Conservation (phyloP, 1,284 basidiomycete species). For the Hymenochaete sp. region DNA sequence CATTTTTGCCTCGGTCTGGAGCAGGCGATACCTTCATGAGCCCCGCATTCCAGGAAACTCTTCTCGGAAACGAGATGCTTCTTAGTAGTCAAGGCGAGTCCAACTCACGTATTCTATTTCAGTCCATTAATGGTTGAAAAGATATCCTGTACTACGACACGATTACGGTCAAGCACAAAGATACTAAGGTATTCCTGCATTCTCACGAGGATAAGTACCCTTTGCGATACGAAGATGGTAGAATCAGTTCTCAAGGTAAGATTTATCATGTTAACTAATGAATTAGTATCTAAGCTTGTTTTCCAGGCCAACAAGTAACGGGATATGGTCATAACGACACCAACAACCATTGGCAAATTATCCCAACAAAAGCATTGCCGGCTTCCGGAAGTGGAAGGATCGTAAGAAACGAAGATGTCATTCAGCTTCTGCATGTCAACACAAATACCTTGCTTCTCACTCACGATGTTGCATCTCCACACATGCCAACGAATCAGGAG, state of each 20-base stretch:
- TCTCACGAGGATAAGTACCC: slow-evolving; percentile 90
- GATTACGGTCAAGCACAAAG: slow-evolving; percentile 83
- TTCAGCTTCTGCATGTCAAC: slow-evolving; percentile 85
- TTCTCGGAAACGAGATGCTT: slow-evolving; percentile 86
- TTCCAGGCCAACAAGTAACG: slow-evolving; percentile 91
- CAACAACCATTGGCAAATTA: slow-evolving; percentile 94
- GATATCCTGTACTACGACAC: slow-evolving; percentile 93
- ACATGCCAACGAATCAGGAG: slow-evolving; percentile 98
- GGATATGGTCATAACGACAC: slow-evolving; percentile 88
- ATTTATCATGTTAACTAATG: slow-evolving; percentile 1
- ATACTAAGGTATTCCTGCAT: slow-evolving; percentile 88
- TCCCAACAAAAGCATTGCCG: slow-evolving; percentile 88
- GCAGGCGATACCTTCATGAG: slow-evolving; percentile 97
- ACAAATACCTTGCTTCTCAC: slow-evolving; percentile 82
- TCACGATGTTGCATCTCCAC: slow-evolving; percentile 95
- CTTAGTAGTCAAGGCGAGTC: slow-evolving; percentile 77
- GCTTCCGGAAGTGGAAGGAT: slow-evolving; percentile 83
- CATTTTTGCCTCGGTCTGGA: slow-evolving; percentile 83
- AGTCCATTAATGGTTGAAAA: slow-evolving; percentile 27
- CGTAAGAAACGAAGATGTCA: slow-evolving; percentile 81
- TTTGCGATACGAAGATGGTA: slow-evolving; percentile 91
- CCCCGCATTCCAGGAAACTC: slow-evolving; percentile 94
- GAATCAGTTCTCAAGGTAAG: slow-evolving; percentile 86
- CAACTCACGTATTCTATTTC: neutral
- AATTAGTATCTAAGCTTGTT: slow-evolving; percentile 11